phyloP scores from a whole-genome alignment of 805 yeast species.

The Starmera amethionina region DNA sequence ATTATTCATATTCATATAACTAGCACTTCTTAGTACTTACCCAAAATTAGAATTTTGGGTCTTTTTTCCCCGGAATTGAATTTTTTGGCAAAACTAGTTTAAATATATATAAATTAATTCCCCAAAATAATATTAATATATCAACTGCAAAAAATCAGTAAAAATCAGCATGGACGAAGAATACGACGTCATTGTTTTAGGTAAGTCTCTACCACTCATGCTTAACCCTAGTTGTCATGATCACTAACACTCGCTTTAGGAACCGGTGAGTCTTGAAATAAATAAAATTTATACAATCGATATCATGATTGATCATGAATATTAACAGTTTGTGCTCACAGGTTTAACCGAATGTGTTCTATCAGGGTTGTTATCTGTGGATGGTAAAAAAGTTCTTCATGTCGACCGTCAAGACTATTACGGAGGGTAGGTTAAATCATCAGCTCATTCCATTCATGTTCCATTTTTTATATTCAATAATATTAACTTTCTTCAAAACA shows the following conservation, averaged over 20 bases:
- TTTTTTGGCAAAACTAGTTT: no score
- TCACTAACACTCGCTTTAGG: slow-evolving; percentile 10
- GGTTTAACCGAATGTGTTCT: slow-evolving; percentile 97
- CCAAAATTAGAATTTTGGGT: no score
- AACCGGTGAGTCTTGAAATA: slow-evolving; percentile 17
- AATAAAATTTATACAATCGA: background rate
- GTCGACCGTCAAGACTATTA: slow-evolving; percentile 94
- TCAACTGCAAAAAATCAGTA: no score
- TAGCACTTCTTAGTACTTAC: no score
- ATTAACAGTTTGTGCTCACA: slow-evolving; percentile 10
- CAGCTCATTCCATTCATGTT: no score
- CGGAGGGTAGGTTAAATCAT: slow-evolving; percentile 40
- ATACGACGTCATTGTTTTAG: slow-evolving; percentile 94
- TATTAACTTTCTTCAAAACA: background rate
- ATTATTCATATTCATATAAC: no score
- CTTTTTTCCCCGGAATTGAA: no score
- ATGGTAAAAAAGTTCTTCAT: slow-evolving; percentile 94
- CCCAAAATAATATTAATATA: no score
- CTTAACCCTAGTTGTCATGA: background rate
- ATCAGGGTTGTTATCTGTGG: slow-evolving; percentile 91
- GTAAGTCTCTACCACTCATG: slow-evolving; percentile 26
- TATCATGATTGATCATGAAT: slow-evolving; percentile 2
- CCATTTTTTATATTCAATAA: no score
- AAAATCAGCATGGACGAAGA: slow-evolving; percentile 68
- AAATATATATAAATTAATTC: no score